These are phyloP conservation scores for Alternaria conjuncta DNA, from an alignment of 2,329 filamentous ascomycete species.

Conservation along the genomic window DNA sequence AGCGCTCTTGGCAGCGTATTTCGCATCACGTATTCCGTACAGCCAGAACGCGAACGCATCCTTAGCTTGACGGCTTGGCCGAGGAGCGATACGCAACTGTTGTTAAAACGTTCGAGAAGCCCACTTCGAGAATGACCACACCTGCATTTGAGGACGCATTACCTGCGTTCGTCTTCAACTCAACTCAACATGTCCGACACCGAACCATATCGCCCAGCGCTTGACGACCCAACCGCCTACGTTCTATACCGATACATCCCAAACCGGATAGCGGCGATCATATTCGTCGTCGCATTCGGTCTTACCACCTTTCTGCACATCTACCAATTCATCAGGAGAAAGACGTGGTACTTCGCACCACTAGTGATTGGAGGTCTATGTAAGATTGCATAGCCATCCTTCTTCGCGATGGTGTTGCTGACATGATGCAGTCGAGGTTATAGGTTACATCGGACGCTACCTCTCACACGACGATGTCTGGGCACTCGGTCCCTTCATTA, in stretches of 20 bases:
- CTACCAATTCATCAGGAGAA: conserved; percentile 50
- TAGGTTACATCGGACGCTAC: conserved; percentile 59
- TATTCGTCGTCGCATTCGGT: conserved; percentile 57
- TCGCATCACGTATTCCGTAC: background rate
- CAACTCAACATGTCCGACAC: background rate
- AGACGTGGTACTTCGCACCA: conserved; percentile 60
- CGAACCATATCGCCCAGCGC: conserved; percentile 10
- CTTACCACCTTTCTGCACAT: conserved; percentile 50
- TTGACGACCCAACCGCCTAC: conserved; percentile 22
- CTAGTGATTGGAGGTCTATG: conserved; percentile 59
- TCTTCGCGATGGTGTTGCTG: background rate
- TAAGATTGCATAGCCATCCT: conserved; percentile 32
- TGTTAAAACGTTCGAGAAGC: background rate
- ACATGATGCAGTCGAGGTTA: conserved; percentile 52
- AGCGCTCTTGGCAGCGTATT: background rate
- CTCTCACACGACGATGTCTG: conserved; percentile 45
- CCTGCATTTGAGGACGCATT: background rate
- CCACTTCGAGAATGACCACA: background rate
- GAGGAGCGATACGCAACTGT: background rate
- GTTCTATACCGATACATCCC: conserved; percentile 49
- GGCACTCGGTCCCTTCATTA: conserved; percentile 50
- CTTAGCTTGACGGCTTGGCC: background rate
- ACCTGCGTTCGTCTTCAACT: background rate
- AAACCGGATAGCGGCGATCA: conserved; percentile 53
- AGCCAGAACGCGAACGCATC: background rate